These are phyloP conservation scores for Lasiosphaeria miniovina DNA, from an alignment of 495 filamentous ascomycete genomes.

Conservation along the genomic window DNA sequence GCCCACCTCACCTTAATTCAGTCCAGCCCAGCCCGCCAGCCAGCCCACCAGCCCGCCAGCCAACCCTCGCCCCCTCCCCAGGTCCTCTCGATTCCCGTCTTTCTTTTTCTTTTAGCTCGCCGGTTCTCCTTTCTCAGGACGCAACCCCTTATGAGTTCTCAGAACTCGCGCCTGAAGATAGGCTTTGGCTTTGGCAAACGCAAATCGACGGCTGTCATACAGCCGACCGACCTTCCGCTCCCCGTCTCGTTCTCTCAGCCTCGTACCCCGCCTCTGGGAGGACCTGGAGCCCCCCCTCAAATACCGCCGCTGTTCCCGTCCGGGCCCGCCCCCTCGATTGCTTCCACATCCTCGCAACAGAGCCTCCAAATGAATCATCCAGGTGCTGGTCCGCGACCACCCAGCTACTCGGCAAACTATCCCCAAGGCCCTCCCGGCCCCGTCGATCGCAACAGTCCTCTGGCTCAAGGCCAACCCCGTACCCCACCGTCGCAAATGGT, in stretches of 20 bases:
- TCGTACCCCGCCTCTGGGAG: constrained; percentile 34
- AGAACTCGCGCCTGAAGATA: constrained; percentile 57
- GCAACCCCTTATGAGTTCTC: constrained; percentile 52
- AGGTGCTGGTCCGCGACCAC: constrained; percentile 59
- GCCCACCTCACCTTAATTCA: constrained; percentile 15
- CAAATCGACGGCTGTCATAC: constrained; percentile 50
- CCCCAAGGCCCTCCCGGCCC: constrained; percentile 50
- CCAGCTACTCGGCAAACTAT: constrained; percentile 67
- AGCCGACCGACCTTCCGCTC: constrained; percentile 35
- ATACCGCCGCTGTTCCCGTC: constrained; percentile 42
- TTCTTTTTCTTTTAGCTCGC: constrained; percentile 12
- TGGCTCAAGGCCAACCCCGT: constrained; percentile 46
- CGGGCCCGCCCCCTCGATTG: constrained; percentile 41
- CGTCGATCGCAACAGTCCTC: constrained; percentile 50
- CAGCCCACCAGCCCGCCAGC: constrained; percentile 16
- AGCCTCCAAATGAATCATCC: constrained; percentile 58
- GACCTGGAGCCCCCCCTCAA: constrained; percentile 35
- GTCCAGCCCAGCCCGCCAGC: constrained; percentile 21
- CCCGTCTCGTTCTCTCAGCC: constrained; percentile 21
- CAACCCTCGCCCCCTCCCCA: constrained; percentile 16
- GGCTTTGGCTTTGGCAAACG: constrained; percentile 57
- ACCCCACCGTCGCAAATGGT: constrained; percentile 60
- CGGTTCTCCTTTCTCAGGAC: constrained; percentile 9
- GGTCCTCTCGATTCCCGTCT: neutral
- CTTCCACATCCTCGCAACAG: constrained; percentile 45